Evolutionary conservation across 495 filamentous ascomycete species (phyloP), one percentile per base, ranked within the genome.

Genomic region (Xylaria acuta): DNA sequence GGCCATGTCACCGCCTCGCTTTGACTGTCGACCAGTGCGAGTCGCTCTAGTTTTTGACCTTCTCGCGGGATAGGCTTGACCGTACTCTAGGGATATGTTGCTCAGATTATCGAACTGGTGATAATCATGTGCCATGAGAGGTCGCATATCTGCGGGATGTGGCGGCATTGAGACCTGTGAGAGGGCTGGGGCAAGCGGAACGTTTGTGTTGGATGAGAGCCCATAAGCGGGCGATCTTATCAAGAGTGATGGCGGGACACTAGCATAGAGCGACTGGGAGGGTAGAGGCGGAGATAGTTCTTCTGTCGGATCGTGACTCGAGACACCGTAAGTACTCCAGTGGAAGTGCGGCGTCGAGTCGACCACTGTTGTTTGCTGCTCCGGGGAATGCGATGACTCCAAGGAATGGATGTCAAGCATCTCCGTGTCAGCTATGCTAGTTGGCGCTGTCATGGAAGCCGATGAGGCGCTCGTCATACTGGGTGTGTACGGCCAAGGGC

Each of bases 371-470:
- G 47, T 22, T 53, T 76, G 74, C 30, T 76, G 74, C n/a, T 73
- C 72, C 32, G 75, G 74, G 59, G 77, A 75, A 5, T 79, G 77
- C n/a, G 74, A 72, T 43, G 78, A 32, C 4, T 79, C 77, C 54
- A 79, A 34, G 20, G 72, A 69, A 25, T 75, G 70, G 64, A 74
- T 75, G 16, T 75, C 75, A 43, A 80, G 38, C 70, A 84, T 79
- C 49, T 82, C 80, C 38, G 79, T 74, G 34, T 82, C 80, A 34
- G 79, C 75, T 34, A 74, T 70, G 47, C 74, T 67, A 5, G 79
- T 72, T 22, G 81, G 79, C 18, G 80, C 69, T 11, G 79, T 73
- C 74, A 83, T 79, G 11, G 83, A 79, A 16, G 82, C 81, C 2
- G 80, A 71, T 25, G 79, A 75, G 53, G 67, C 77, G 63, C 27